Base-by-base conservation (phyloP, 2,329 filamentous ascomycete species). In the Colletotrichum filicis region DNA sequence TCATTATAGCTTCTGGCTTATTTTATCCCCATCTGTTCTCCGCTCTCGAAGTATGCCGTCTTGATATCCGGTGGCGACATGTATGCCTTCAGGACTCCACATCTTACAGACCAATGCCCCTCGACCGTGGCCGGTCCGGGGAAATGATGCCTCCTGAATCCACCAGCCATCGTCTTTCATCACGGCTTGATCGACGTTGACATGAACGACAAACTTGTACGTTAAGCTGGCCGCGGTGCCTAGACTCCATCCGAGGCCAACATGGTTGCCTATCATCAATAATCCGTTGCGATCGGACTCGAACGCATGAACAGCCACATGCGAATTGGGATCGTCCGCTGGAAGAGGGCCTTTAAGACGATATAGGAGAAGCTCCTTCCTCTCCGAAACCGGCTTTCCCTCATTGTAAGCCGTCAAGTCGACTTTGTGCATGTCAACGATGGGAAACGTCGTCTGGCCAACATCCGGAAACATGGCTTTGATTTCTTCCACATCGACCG, bases 21-120 rank as follows among this genome's bases (percentile, higher is more conserved):
- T 58, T 74, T 78, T 82, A 22, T 68, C 75, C 12, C 73, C 59
- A 12, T 65, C 75, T 53, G 74, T 74, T 32, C 70, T 75, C 7
- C 75, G 71, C 64, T 72, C 76, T 72, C 76, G 77, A 46, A 74
- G 68, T 7, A 88, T 82, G 3, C 87, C 88, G 73, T 90, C 88
- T 74, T 90, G 88, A 71, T 88, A 89, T 58, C 86, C 87, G 1
- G 85, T 89, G 5, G 88, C 88, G 1, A 90, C 84, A 75, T 90
- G 88, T 26, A 85, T 81, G 3, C 88, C 88, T 3, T 79, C 75
- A 0, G 88, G 88, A 71, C 87, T 90, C 88, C 88, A 90, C 37
- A 88, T 85, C 79, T 86, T 86, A 66, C 82, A 85, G 77, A 86
- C 81, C 73, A 90, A 79, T 60, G 87, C 82, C 2, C 83, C 85